Conservation (phyloP, 2,329 filamentous ascomycete species). For the Hymenoscyphus linearis region DNA sequence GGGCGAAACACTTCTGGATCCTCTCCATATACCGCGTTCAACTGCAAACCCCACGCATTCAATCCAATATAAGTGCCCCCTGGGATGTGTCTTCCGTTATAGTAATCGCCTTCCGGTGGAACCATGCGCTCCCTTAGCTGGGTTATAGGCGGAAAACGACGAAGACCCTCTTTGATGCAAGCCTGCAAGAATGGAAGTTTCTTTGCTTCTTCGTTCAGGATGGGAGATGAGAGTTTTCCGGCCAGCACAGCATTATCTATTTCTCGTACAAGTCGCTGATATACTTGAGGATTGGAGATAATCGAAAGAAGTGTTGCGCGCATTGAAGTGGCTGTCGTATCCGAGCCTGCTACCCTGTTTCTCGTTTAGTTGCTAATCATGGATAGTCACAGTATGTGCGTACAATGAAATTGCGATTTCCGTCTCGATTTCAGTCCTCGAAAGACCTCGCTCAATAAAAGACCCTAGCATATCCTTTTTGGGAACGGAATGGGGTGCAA, state of each 20-base stretch:
- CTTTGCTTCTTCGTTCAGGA: no score
- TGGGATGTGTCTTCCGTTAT: not conserved
- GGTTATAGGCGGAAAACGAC: not conserved
- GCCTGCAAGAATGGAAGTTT: no score
- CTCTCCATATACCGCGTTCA: not conserved
- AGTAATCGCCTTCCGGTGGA: not conserved
- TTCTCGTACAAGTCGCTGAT: not conserved
- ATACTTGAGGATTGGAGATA: not conserved
- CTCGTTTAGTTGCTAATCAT: no score
- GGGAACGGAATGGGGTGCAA: not conserved
- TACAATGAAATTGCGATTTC: not conserved
- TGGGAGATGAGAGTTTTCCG: not conserved
- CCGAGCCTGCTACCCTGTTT: not conserved
- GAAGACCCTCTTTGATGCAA: not conserved
- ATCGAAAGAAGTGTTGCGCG: not conserved
- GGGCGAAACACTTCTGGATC: not conserved
- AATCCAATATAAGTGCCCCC: not conserved
- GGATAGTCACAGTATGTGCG: not conserved
- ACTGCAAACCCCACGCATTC: not conserved
- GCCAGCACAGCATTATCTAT: not conserved
- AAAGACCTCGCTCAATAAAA: not conserved
- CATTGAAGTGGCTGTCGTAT: not conserved
- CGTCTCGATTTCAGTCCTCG: not conserved
- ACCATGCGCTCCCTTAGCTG: not conserved
- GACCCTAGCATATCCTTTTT: not conserved